Conservation (phyloP, 306 rosid species). For the Castanea sativa region DNA sequence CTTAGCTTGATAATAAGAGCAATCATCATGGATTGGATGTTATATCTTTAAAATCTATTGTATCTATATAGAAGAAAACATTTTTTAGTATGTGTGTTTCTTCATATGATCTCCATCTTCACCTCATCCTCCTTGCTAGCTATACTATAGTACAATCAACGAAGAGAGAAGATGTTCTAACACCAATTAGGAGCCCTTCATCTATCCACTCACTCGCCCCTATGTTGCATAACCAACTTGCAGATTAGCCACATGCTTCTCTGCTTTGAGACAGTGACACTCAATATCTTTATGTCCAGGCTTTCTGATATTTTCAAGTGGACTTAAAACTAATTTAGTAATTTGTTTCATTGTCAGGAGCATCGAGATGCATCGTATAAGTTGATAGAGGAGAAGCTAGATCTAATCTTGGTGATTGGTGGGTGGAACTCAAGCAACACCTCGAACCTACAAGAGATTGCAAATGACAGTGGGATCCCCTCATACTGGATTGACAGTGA, state of each 20-base stretch:
- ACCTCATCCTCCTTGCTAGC: background rate
- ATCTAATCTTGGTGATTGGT: conserved; percentile 84
- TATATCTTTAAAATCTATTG: too few species aligned
- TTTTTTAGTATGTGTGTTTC: too few species aligned
- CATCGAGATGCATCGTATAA: conserved; percentile 97
- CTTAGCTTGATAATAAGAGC: too few species aligned
- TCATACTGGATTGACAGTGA: conserved; percentile 91
- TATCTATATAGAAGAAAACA: too few species aligned
- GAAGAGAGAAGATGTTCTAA: background rate
- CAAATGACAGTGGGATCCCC: conserved; percentile 86
- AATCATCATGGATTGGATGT: too few species aligned
- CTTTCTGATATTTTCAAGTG: background rate
- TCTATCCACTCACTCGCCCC: background rate
- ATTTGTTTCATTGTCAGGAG: conserved; percentile 51
- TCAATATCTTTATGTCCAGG: background rate
- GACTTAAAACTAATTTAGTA: background rate
- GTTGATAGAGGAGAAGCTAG: conserved; percentile 75
- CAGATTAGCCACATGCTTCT: background rate
- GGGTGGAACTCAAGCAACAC: conserved; percentile 99
- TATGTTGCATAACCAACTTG: background rate
- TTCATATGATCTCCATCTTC: background rate
- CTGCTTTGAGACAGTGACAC: background rate
- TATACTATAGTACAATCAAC: too few species aligned
- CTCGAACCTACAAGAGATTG: conserved; percentile 94
- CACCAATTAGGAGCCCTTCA: background rate